Percentiles rank a stretch among this genome's conserved stretches.
Conservation (phyloP, 2,329 filamentous ascomycete species). For the Diaporthe sp. region DNA sequence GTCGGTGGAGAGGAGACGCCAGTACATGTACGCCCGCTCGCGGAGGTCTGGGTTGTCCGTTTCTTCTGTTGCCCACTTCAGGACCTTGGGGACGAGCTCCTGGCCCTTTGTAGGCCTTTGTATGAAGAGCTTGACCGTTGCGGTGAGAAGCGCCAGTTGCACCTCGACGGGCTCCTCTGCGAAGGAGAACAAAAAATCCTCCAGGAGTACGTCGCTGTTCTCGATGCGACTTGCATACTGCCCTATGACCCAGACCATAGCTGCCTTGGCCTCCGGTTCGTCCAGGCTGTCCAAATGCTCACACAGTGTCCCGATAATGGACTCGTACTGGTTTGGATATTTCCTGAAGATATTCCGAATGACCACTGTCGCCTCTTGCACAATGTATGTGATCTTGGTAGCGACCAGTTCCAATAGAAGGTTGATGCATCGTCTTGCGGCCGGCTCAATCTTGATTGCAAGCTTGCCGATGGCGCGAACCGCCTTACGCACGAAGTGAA, state of each 20-base stretch:
- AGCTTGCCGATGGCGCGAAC: slow-evolving; percentile 98
- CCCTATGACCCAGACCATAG: slow-evolving; percentile 99
- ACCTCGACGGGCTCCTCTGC: slow-evolving; percentile 96
- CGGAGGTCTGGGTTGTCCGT: slow-evolving; percentile 98
- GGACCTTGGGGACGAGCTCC: slow-evolving; percentile 90
- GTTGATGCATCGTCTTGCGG: slow-evolving; percentile 91
- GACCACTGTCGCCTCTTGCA: slow-evolving; percentile 98
- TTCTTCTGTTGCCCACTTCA: slow-evolving; percentile 99
- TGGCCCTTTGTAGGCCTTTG: slow-evolving; percentile 96
- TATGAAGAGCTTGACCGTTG: slow-evolving; percentile 98
- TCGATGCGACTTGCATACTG: slow-evolving; percentile 98
- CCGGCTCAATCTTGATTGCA: slow-evolving; percentile 98
- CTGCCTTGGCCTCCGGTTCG: slow-evolving; percentile 97
- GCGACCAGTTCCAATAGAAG: slow-evolving; percentile 92
- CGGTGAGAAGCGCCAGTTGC: slow-evolving; percentile 92
- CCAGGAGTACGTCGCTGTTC: slow-evolving; percentile 92
- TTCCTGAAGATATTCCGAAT: slow-evolving; percentile 99
- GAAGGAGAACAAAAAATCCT: slow-evolving; percentile 96
- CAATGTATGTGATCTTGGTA: slow-evolving; percentile 99
- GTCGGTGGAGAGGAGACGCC: slow-evolving; percentile 94
- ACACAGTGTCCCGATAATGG: slow-evolving; percentile 94
- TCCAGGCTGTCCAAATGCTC: slow-evolving; percentile 97
- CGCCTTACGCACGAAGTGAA: slow-evolving; percentile 98
- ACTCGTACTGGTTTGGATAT: slow-evolving; percentile 98
- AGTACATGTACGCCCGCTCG: slow-evolving; percentile 99